These are phyloP conservation scores for Salix udensis DNA, from an alignment of 345 rosid genomes.

Conservation along the genomic window DNA sequence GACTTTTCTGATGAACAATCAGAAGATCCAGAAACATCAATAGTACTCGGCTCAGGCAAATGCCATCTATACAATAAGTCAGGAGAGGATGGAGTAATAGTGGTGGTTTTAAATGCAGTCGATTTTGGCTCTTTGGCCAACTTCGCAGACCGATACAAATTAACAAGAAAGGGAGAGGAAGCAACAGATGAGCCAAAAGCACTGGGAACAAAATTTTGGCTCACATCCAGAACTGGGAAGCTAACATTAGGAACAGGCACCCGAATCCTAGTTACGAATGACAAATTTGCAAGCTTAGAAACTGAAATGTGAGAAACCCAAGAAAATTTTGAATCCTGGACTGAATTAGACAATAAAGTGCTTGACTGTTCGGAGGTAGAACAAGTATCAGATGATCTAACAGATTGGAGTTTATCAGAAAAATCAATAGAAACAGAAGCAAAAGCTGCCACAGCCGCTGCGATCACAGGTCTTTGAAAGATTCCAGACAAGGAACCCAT, in stretches of 20 bases:
- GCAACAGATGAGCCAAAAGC: constrained; percentile 29
- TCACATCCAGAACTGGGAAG: constrained; percentile 29
- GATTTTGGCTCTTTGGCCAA: constrained; percentile 66
- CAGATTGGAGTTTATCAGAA: constrained; percentile 53
- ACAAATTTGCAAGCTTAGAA: constrained; percentile 61
- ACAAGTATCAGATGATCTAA: constrained; percentile 28
- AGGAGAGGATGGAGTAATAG: constrained; percentile 38
- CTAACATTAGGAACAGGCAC: constrained; percentile 59
- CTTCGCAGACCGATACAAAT: constrained; percentile 61
- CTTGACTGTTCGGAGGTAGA: constrained; percentile 34
- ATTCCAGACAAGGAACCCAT: constrained; percentile 81
- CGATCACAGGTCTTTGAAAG: constrained; percentile 80
- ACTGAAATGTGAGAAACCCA: constrained; percentile 57
- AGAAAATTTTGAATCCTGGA: constrained; percentile 34
- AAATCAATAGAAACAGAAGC: constrained; percentile 73
- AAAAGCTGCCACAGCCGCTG: constrained; percentile 70
- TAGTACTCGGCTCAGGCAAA: constrained; percentile 63
- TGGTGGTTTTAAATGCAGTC: constrained; percentile 20
- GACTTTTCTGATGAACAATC: constrained; percentile 58
- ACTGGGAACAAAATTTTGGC: constrained; percentile 25
- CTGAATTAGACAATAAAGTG: constrained; percentile 33
- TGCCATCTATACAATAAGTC: constrained; percentile 83
- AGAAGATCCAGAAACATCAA: constrained; percentile 50
- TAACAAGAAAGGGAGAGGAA: constrained; percentile 47
- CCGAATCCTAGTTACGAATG: constrained; percentile 50